Base-by-base conservation (phyloP, 163 green algal genomes). In the Scenedesmus sp. region DNA sequence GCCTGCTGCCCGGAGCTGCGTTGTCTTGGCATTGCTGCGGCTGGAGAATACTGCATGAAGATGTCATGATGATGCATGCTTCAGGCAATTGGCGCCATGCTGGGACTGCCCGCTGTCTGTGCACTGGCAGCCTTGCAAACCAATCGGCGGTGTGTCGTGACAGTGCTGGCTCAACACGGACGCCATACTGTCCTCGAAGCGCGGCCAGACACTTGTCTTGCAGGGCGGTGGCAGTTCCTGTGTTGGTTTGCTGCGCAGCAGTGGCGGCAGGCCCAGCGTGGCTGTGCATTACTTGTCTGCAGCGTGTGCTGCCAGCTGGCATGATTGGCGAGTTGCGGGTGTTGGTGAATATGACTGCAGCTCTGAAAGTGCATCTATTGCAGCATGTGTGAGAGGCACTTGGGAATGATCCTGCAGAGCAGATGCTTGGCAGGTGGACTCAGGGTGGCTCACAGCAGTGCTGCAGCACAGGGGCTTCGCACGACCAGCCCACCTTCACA, bases 261-360 rank as follows among this genome's bases (percentile, higher is more conserved):
- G 22, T 70, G 56, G 56, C n/a, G 9, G 56, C 56, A 70, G 20
- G 16, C 56, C 1, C 56, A 70, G 56, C 7, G 22, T 76, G 65
- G 65, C 24, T 76, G 65, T 76, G 26, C 30, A 76, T 0, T 16
- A 16, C 1, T 76, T 76, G 65, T 30, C 30, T 76, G 65, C 65
- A 76, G 65, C 30, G 0, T 1, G 65, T 40, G 30, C 30, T 76
- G 65, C 26, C 40, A 30, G 24, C 65, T 76, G 16, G 35, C 82
- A 87, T 76, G 49, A n/a, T 79, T 61, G 4, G 51, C 53, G 24
- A 35, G 3, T 40, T 26, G 4, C 53, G 59, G 46, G 61, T 24
- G 16, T 30, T 85, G 61, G 18, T 89, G 61, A 22, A 89, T 81
- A 81, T 89, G 83, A 81, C 46, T 89, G 83, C 83, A 82, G 59